Conservation (phyloP, 2,329 filamentous ascomycete genomes). For the Monilinia vaccinii-corymbosi region DNA sequence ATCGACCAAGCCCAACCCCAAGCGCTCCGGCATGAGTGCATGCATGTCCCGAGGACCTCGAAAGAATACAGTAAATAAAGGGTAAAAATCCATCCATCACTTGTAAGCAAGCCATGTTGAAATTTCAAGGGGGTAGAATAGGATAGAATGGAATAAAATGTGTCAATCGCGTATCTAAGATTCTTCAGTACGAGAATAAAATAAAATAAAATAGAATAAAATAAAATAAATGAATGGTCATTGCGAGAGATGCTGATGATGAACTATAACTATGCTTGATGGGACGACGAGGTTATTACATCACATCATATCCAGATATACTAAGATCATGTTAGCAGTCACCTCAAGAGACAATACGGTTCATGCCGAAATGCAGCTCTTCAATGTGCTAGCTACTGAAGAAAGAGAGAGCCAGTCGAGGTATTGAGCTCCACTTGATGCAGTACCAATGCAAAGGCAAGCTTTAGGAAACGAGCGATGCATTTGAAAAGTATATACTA, state of each 20-base stretch:
- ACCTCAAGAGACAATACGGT: not conserved
- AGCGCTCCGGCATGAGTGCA: slow-evolving; percentile 32
- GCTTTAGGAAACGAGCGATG: no score
- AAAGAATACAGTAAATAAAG: no score
- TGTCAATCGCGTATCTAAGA: no score
- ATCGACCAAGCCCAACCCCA: no score
- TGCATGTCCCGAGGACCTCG: no score
- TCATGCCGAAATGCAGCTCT: not conserved
- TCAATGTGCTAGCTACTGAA: not conserved
- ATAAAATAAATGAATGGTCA: not conserved
- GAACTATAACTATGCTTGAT: not conserved
- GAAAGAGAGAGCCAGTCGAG: not conserved
- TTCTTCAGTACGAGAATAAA: no score
- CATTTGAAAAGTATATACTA: not conserved
- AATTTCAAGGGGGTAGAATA: no score
- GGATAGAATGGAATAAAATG: no score
- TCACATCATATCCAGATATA: not conserved
- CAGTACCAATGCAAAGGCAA: not conserved
- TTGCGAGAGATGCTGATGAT: not conserved
- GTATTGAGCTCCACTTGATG: not conserved
- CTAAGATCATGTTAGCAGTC: not conserved
- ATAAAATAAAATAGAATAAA: no score
- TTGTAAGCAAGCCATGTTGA: no score
- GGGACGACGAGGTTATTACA: not conserved
- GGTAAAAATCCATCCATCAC: no score